Evolutionary conservation across 352 stramenopile species (phyloP).

Genomic region (Blastocystis sp.): DNA sequence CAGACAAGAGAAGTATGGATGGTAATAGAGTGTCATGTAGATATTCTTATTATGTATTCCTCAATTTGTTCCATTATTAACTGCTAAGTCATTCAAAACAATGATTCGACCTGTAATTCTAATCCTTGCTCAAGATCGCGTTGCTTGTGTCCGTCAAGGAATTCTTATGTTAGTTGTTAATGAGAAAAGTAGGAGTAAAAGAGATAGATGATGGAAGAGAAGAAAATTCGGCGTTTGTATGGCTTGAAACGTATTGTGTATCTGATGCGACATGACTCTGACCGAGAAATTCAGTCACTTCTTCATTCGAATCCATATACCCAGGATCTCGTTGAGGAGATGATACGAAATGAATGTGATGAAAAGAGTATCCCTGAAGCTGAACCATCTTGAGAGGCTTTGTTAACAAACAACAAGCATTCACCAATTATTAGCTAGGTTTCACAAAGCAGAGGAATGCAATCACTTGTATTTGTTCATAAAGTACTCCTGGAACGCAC

Average conservation of each 20-base stretch:
- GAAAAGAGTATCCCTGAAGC: not conserved
- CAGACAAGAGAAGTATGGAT: not conserved
- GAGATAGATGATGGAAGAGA: not conserved
- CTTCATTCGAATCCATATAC: not conserved
- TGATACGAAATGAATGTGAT: not conserved
- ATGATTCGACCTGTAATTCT: constrained; percentile 24
- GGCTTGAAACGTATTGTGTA: not conserved
- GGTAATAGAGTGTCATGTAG: not conserved
- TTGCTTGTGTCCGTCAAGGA: constrained; percentile 9
- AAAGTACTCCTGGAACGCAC: constrained; percentile 89
- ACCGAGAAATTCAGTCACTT: not conserved
- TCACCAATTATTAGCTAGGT: no score
- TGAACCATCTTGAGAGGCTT: not conserved
- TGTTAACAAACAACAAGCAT: not conserved
- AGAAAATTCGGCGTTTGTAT: not conserved
- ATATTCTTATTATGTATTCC: constrained; percentile 28
- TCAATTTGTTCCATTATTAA: not conserved
- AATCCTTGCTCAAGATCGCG: constrained; percentile 6
- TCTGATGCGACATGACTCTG: not conserved
- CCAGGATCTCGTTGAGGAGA: not conserved
- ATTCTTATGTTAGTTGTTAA: not conserved
- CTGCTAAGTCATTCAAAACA: not conserved
- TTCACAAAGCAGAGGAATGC: not conserved
- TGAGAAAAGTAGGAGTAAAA: not conserved
- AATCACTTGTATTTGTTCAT: constrained; percentile 74